Evolutionary conservation across 139 green algal species (phyloP).

Genomic region (Tetratostichococcus sp.): DNA sequence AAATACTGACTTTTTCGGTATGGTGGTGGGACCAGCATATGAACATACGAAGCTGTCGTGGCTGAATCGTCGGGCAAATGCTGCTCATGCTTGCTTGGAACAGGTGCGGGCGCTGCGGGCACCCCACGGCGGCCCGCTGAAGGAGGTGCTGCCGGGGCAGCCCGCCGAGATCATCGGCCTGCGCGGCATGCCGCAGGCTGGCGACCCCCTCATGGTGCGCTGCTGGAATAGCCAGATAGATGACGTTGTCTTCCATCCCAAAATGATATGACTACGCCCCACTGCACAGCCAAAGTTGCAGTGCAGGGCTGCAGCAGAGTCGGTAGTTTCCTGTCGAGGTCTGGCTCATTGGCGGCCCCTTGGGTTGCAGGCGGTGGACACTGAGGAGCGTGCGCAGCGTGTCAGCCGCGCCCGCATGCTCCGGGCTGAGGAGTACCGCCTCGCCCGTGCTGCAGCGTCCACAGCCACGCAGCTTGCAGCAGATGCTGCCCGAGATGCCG

Average conservation of each 20-base stretch:
- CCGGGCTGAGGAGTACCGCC: conserved; percentile 13
- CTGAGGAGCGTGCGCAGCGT: conserved; percentile 47
- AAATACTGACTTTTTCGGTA: no score
- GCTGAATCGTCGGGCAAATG: no score
- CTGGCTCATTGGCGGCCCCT: no score
- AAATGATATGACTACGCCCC: background rate
- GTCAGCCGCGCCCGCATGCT: conserved; percentile 30
- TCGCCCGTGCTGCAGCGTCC: background rate
- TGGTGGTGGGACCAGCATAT: no score
- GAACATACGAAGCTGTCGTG: no score
- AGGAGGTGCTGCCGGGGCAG: conserved; percentile 51
- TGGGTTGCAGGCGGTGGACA: conserved; percentile 24
- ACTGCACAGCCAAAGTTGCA: no score
- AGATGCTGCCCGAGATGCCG: background rate
- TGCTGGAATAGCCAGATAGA: background rate
- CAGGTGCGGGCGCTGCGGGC: conserved; percentile 31
- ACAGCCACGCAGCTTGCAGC: background rate
- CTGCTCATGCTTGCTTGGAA: no score
- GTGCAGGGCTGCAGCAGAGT: no score
- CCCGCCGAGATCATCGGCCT: conserved; percentile 65
- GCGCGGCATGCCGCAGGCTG: conserved; percentile 69
- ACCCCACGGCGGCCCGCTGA: conserved; percentile 16
- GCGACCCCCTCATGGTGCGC: conserved; percentile 70
- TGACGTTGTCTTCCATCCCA: no score
- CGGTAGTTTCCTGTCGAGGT: no score